Evolutionary conservation across 345 rosid species (phyloP).

Genomic region (Populus nigra): DNA sequence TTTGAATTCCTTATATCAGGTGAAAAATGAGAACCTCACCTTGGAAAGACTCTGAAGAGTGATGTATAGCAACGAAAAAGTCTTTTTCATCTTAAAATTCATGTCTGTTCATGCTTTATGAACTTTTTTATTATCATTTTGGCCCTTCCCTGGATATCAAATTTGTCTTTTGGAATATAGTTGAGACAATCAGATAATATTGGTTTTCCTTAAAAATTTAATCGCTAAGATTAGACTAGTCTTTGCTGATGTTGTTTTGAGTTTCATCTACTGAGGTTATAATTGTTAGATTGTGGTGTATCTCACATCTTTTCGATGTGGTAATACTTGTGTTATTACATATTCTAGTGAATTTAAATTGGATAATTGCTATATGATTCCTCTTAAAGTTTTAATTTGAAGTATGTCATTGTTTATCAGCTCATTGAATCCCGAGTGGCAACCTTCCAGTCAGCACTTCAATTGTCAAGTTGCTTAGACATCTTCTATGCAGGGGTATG

Average conservation of each 20-base stretch:
- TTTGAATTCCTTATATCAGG: constrained; percentile 87
- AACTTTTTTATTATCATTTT: not conserved
- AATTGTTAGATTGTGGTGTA: not conserved
- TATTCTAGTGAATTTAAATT: not conserved
- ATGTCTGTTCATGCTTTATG: not conserved
- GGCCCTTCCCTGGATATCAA: not conserved
- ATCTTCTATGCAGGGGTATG: constrained; percentile 50
- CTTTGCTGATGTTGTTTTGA: not conserved
- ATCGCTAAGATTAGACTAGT: not conserved
- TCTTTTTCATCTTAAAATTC: not conserved
- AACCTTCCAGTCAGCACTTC: constrained; percentile 61
- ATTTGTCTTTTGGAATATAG: not conserved
- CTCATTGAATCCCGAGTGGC: constrained; percentile 77
- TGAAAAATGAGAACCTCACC: constrained; percentile 19
- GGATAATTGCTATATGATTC: not conserved
- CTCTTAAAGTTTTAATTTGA: not conserved
- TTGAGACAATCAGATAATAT: not conserved
- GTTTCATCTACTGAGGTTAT: not conserved
- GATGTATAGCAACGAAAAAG: not conserved
- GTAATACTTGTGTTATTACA: not conserved
- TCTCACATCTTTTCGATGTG: not conserved
- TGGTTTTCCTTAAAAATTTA: not conserved
- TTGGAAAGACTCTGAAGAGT: not conserved
- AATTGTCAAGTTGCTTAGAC: constrained; percentile 72
- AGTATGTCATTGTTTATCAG: constrained; percentile 39